A percentile compares a stretch with the other conserved stretches of the same genome.
Evolutionary conservation across 2,329 filamentous ascomycete genomes (phyloP).

Genomic region (Stachybotrys echinatus): DNA sequence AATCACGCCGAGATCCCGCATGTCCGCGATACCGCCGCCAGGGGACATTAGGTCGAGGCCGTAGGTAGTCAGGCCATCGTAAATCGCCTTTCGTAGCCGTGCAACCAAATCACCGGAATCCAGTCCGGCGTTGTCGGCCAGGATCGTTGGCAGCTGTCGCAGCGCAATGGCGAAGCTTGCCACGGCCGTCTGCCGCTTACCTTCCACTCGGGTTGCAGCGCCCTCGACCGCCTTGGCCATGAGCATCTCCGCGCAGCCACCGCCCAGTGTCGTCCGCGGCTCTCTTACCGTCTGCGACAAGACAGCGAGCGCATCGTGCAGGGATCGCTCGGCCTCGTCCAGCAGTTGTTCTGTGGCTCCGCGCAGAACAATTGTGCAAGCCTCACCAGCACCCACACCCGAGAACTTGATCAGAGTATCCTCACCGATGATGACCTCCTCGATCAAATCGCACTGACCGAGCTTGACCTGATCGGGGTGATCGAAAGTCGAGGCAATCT

Average conservation of each 20-base stretch:
- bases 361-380: constrained; percentile 93
- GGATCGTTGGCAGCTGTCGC: constrained; percentile 89
- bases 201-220: constrained; percentile 86
- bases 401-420: constrained; percentile 98
- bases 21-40: constrained; percentile 88
- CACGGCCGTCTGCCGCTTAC: constrained; percentile 94
- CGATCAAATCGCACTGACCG: constrained; percentile 89
- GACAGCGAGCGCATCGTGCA: constrained; percentile 94
- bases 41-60: constrained; percentile 85
- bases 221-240: constrained; percentile 98
- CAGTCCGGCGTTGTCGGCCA: constrained; percentile 94
- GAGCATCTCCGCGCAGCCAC: constrained; percentile 95
- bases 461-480: constrained; percentile 97
- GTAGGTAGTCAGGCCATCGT: constrained; percentile 88
- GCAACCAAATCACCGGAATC: constrained; percentile 93
- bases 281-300: constrained; percentile 95
- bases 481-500: constrained; percentile 97
- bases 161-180: constrained; percentile 84
- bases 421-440: constrained; percentile 97
- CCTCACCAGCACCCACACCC: constrained; percentile 85
- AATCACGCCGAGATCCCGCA: constrained; percentile 91
- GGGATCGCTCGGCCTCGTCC: constrained; percentile 90
- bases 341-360: constrained; percentile 95
- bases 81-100: constrained; percentile 86
- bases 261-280: constrained; percentile 88